Percentiles rank a stretch among this genome's conserved stretches.
Conservation (phyloP, 2,329 filamentous ascomycete species). For the Zymoseptoria tritici region DNA sequence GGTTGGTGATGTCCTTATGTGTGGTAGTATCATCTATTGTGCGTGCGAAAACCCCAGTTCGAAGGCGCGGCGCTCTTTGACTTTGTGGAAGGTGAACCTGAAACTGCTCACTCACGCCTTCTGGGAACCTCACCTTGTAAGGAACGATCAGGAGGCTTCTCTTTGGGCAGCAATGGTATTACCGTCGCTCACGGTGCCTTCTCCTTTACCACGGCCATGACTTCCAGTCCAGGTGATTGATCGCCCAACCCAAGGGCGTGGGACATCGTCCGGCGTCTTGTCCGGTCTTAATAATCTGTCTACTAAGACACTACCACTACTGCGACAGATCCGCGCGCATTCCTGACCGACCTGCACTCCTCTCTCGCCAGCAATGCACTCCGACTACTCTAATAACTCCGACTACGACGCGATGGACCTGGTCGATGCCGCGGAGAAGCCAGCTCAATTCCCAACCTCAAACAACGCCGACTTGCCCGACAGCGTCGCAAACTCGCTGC, state of each 20-base stretch:
- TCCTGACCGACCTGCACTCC: neutral
- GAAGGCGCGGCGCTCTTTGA: neutral
- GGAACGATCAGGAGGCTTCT: neutral
- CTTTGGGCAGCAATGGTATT: neutral
- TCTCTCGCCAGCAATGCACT: neutral
- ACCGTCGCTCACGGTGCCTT: neutral
- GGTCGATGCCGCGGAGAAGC: neutral
- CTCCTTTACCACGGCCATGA: neutral
- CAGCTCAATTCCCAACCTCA: neutral
- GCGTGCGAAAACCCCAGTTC: neutral
- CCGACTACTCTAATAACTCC: neutral
- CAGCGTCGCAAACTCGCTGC: constrained; percentile 23
- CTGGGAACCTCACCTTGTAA: neutral
- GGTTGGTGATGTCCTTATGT: neutral
- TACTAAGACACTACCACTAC: neutral
- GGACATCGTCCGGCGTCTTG: too few species aligned
- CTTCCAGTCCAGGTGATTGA: neutral
- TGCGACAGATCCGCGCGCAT: neutral
- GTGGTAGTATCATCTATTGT: neutral
- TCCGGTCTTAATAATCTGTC: neutral
- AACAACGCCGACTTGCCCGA: constrained; percentile 19
- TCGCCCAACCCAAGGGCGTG: neutral
- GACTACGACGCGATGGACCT: neutral
- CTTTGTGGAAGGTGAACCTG: neutral
- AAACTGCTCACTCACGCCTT: neutral